These are phyloP conservation scores for Azolla pinnata DNA, from an alignment of 75 land plant species.

Conservation along the genomic window DNA sequence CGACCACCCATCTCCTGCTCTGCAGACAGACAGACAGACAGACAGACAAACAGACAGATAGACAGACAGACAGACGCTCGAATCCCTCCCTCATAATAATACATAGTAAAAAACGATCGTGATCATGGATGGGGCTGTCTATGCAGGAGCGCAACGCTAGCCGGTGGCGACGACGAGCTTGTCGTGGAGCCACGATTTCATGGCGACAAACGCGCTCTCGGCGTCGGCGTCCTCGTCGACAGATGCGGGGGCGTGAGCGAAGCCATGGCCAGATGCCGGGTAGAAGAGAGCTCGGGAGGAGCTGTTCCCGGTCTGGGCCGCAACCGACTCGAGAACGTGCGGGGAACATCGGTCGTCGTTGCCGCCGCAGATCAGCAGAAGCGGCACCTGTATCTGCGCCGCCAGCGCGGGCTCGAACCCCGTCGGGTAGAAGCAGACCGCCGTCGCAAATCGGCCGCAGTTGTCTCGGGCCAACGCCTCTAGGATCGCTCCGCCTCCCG, in stretches of 20 bases:
- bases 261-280: constrained; percentile 65
- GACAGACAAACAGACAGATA: too few species aligned
- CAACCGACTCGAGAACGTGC: constrained; percentile 31
- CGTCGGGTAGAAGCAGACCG: constrained; percentile 74
- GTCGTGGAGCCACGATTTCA: constrained; percentile 72
- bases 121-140: too few species aligned
- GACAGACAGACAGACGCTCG: too few species aligned
- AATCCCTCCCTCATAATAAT: too few species aligned
- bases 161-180: too few species aligned
- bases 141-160: too few species aligned
- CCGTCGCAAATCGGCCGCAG: constrained; percentile 37
- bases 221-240: constrained; percentile 80
- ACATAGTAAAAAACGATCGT: too few species aligned
- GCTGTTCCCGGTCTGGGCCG: constrained; percentile 27
- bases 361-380: constrained; percentile 65
- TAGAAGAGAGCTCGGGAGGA: constrained; percentile 47
- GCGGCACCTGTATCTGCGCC: constrained; percentile 41
- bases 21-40: too few species aligned
- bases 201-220: constrained; percentile 49
- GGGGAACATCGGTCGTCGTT: constrained; percentile 51
- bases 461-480: constrained; percentile 45
- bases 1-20: too few species aligned
- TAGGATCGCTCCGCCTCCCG: constrained; percentile 58
- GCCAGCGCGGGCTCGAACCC: constrained; percentile 42
- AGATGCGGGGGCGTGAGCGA: constrained; percentile 60